These are phyloP conservation scores for Wickerhamiella parazyma DNA, from an alignment of 805 yeast species.

Conservation along the genomic window DNA sequence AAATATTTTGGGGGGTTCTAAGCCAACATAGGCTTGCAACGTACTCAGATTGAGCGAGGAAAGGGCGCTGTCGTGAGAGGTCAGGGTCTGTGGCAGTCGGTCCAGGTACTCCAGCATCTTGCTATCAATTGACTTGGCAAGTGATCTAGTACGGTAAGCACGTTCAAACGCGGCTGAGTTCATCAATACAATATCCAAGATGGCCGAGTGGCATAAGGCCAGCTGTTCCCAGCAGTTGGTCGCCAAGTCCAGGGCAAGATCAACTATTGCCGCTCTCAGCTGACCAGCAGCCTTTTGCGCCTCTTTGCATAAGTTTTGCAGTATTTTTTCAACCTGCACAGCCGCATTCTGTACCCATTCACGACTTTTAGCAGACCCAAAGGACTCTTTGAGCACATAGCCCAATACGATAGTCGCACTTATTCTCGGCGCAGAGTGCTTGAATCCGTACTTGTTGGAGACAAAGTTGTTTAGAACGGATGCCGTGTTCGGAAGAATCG, in stretches of 20 bases:
- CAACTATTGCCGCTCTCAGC: not conserved
- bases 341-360: constrained; percentile 1
- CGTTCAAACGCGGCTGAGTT: too few relatives aligned
- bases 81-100: constrained; percentile 7
- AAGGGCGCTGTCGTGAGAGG: constrained; percentile 10
- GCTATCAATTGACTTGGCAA: not conserved
- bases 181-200: not conserved
- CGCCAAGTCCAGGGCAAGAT: not conserved
- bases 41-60: constrained; percentile 5
- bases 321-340: constrained; percentile 5
- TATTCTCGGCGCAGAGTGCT: constrained; percentile 48
- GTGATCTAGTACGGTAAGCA: too few relatives aligned
- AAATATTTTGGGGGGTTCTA: not conserved
- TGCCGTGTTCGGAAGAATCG: constrained; percentile 16
- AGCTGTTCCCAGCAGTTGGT: constrained; percentile 5
- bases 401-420: constrained; percentile 57
- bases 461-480: constrained; percentile 15
- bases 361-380: not conserved
- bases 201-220: constrained; percentile 2
- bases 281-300: not conserved
- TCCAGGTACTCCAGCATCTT: constrained; percentile 8
- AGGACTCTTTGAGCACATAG: not conserved
- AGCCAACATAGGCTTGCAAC: constrained; percentile 3
- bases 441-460: constrained; percentile 8
- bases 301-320: not conserved